Evolutionary conservation across 1,284 basidiomycete genomes (phyloP), one percentile per base, ranked within the genome.

Genomic region (Cronartium ribicola): DNA sequence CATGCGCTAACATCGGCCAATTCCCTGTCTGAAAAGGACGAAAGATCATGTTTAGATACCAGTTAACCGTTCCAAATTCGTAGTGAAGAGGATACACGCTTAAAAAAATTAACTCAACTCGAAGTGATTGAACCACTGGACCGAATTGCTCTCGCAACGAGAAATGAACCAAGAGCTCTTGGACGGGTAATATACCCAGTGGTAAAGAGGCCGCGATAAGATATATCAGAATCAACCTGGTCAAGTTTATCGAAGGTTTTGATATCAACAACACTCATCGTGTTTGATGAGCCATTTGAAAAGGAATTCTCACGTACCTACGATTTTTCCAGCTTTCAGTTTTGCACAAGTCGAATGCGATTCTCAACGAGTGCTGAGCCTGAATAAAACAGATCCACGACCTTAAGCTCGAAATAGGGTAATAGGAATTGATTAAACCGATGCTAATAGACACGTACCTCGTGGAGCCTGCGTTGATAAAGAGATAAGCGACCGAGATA

Each of bases 401-500:
- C 29, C 29, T 29, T 2, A 29, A 29, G 29, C 2, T 29, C 29
- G 29, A 29, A 29, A 29, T 29, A 29, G 29, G 29, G 29, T 29
- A 29, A 29, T 29, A 2, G 29, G 29, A 29, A 29, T 29, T 29
- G 29, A 2, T 29, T 29, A 29, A 29, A 51, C 10, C 6, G 7
- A 8, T 7, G 22, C 17, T 17, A 20, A 51, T 6, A 51, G 48
- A 51, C 17, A 74, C 79, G 67, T 69, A 80, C 80, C 40, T 78
- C 77, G 20, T 81, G 78, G 37, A 83, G 78, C 6, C 82, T 77
- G 64, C 83, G 78, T 63, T 83, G 82, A 61, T 81, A 81, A 5
- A 83, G 77, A 39, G 80, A 78, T 44, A 83, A 76, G 41, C 82
- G 78, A 5, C 83, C 83, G 14, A 82, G 76, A 68, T 83, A 83